Evolutionary conservation across 1,284 basidiomycete genomes (phyloP).

Genomic region (Puccinia polysora): DNA sequence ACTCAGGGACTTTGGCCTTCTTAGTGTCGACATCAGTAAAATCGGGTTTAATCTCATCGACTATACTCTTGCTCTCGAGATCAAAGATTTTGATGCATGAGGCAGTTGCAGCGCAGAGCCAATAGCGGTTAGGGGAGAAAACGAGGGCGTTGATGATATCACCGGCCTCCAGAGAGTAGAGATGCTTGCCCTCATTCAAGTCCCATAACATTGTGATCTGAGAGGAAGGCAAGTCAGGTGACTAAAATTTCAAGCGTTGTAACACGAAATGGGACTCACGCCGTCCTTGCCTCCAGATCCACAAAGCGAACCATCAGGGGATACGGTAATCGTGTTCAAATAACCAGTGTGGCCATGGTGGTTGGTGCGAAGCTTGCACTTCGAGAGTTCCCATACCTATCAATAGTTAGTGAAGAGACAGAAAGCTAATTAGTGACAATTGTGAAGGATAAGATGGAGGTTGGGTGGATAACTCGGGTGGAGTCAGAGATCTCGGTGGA

Average conservation of each 20-base stretch:
- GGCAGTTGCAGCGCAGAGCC: conserved; percentile 97
- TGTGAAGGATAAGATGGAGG: background rate
- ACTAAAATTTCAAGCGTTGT: background rate
- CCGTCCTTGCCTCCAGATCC: conserved; percentile 99
- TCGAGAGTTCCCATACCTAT: conserved; percentile 98
- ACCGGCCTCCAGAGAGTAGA: conserved; percentile 98
- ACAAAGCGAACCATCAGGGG: conserved; percentile 96
- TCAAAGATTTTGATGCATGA: conserved; percentile 99
- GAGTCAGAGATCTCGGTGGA: conserved; percentile 73
- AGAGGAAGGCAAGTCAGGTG: background rate
- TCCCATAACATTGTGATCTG: conserved; percentile 99
- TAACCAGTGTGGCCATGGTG: conserved; percentile 99
- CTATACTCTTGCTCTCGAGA: conserved; percentile 87
- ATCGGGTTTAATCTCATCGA: conserved; percentile 95
- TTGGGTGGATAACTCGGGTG: background rate
- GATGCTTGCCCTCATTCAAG: conserved; percentile 99
- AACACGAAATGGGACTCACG: conserved; percentile 14
- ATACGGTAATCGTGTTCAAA: conserved; percentile 98
- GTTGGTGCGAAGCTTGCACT: conserved; percentile 99
- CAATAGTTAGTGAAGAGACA: conserved; percentile 21
- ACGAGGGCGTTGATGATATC: conserved; percentile 98
- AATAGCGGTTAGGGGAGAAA: conserved; percentile 99
- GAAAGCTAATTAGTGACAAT: background rate
- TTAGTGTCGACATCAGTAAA: conserved; percentile 69
- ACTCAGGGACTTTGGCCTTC: conserved; percentile 82